Evolutionary conservation across 805 yeast species (phyloP).

Genomic region (Maudiozyma pseudohumilis): DNA sequence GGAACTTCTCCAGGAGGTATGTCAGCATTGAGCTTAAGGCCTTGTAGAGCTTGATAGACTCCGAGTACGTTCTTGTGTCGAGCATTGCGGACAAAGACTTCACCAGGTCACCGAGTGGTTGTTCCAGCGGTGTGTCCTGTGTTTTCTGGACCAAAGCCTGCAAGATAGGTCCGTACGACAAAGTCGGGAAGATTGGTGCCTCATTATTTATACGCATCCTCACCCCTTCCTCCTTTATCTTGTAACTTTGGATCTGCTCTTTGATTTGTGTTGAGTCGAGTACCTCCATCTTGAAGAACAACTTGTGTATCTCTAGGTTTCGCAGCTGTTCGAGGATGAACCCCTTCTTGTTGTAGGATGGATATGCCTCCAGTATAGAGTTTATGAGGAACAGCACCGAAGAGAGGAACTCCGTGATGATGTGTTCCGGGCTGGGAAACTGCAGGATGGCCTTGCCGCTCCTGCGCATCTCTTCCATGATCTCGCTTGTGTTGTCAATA

Average conservation of each 20-base stretch:
- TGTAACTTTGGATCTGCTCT: slow-evolving; percentile 56
- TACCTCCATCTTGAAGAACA: slow-evolving; percentile 42
- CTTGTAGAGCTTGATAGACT: slow-evolving; percentile 37
- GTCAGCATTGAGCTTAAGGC: slow-evolving; percentile 43
- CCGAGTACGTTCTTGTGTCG: slow-evolving; percentile 43
- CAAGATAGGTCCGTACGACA: slow-evolving; percentile 17
- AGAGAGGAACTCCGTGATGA: slow-evolving; percentile 47
- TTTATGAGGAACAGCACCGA: slow-evolving; percentile 63
- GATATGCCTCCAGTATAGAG: slow-evolving; percentile 43
- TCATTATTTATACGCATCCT: slow-evolving; percentile 19
- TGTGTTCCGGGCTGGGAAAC: slow-evolving; percentile 13
- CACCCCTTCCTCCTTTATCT: slow-evolving; percentile 29
- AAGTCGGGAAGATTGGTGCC: slow-evolving; percentile 20
- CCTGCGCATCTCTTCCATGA: background rate
- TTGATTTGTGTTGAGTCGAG: slow-evolving; percentile 49
- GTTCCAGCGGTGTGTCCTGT: slow-evolving; percentile 56
- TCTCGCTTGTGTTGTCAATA: slow-evolving; percentile 3
- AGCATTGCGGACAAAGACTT: slow-evolving; percentile 42
- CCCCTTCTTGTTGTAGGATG: slow-evolving; percentile 33
- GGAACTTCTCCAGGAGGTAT: slow-evolving; percentile 54
- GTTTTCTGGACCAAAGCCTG: slow-evolving; percentile 14
- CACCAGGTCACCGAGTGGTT: slow-evolving; percentile 48
- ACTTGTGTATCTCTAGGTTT: slow-evolving; percentile 44
- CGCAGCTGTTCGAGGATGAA: slow-evolving; percentile 48
- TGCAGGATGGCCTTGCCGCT: slow-evolving; percentile 2